A percentile compares a stretch with the other conserved stretches of the same genome.
Evolutionary conservation across 768 basidiomycete species (phyloP).

Genomic region (Saitozyma sp.): DNA sequence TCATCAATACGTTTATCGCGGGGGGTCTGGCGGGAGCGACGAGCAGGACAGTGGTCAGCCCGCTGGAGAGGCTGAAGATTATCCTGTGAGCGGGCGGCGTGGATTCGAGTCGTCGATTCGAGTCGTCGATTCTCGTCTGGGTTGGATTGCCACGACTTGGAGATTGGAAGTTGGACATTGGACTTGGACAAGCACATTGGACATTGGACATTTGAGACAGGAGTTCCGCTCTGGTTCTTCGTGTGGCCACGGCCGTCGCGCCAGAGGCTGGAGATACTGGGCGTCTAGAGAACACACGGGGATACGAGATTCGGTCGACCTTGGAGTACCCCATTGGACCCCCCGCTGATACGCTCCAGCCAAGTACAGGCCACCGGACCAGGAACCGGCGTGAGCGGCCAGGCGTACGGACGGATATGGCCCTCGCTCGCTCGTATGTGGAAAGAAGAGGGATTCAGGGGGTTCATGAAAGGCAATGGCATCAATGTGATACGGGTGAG

Average conservation of each 20-base stretch:
- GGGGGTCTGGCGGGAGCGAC: constrained; percentile 58
- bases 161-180: constrained; percentile 1
- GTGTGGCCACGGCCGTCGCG: too few relatives aligned
- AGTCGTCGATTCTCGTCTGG: not conserved
- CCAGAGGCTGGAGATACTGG: too few relatives aligned
- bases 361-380: constrained; percentile 75
- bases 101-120: not conserved
- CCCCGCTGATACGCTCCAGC: constrained; percentile 1
- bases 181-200: too few relatives aligned
- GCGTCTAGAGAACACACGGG: too few relatives aligned
- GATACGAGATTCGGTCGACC: constrained; percentile 43
- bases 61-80: constrained; percentile 90
- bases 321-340: too few relatives aligned
- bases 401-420: constrained; percentile 43
- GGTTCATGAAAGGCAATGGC: constrained; percentile 90
- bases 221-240: too few relatives aligned
- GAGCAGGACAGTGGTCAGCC: constrained; percentile 87
- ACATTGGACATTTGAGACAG: too few relatives aligned
- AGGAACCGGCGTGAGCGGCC: constrained; percentile 16
- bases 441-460: constrained; percentile 87
- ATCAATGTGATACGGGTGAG: constrained; percentile 56
- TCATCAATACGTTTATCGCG: constrained; percentile 49
- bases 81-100: constrained; percentile 71
- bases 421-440: constrained; percentile 68
- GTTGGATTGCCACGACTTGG: too few relatives aligned